phyloP scores from a whole-genome alignment of 306 rosid genomes.

The Malus sieversii region DNA sequence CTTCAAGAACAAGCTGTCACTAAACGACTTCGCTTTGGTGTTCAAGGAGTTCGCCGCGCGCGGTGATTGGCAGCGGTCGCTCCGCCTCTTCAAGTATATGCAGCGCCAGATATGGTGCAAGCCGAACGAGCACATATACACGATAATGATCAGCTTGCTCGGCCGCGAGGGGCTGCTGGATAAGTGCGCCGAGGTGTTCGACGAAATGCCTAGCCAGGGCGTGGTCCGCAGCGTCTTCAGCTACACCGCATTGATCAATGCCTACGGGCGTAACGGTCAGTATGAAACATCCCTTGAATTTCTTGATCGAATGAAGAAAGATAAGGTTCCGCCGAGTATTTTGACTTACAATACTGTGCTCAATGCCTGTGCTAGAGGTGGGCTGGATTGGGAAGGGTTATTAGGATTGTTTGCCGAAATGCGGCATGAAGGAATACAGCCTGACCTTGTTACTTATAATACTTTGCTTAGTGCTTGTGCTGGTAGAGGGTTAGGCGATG shows the following conservation, averaged over 20 bases:
- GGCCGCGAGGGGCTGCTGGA: slow-evolving; percentile 86
- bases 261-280: slow-evolving; percentile 90
- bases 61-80: slow-evolving; percentile 89
- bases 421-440: slow-evolving; percentile 94
- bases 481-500: slow-evolving; percentile 68
- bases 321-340: slow-evolving; percentile 65
- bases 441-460: slow-evolving; percentile 79
- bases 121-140: slow-evolving; percentile 84
- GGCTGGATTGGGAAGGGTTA: slow-evolving; percentile 90
- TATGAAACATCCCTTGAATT: slow-evolving; percentile 57
- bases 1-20: slow-evolving; percentile 84
- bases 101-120: slow-evolving; percentile 99
- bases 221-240: slow-evolving; percentile 69
- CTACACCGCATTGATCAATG: slow-evolving; percentile 82
- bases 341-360: slow-evolving; percentile 85
- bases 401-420: slow-evolving; percentile 91
- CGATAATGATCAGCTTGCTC: slow-evolving; percentile 73
- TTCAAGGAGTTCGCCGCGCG: slow-evolving; percentile 95
- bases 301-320: slow-evolving; percentile 67
- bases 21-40: slow-evolving; percentile 81
- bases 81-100: slow-evolving; percentile 84
- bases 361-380: slow-evolving; percentile 91
- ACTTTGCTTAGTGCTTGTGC: slow-evolving; percentile 92
- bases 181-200: slow-evolving; percentile 78
- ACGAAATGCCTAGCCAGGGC: slow-evolving; percentile 84